Evolutionary conservation across 352 stramenopile species (phyloP).

Genomic region (Phytopythium montanum): DNA sequence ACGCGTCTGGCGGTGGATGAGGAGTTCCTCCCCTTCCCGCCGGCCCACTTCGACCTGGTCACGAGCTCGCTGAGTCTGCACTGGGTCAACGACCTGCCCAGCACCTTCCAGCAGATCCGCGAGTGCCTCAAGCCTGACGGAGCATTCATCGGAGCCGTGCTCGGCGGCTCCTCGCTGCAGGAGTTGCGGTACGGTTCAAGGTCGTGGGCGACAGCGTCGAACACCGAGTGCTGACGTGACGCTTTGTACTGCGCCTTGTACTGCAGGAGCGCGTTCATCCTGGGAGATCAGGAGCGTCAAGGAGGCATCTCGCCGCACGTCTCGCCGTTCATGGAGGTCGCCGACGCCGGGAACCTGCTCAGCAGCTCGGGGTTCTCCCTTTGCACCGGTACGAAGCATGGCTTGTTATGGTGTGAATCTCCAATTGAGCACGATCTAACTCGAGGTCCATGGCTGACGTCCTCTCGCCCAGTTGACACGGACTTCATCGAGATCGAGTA

Average conservation of each 20-base stretch:
- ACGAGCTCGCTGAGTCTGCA: conserved; percentile 93
- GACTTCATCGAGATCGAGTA: conserved; percentile 95
- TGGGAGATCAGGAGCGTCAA: conserved; percentile 94
- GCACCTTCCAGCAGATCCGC: conserved; percentile 72
- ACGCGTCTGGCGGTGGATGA: conserved; percentile 87
- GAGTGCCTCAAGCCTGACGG: conserved; percentile 95
- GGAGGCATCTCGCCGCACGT: conserved; percentile 94
- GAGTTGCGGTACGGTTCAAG: conserved; percentile 85
- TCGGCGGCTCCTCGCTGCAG: conserved; percentile 94
- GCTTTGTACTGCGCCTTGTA: background rate
- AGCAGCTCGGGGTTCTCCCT: conserved; percentile 92
- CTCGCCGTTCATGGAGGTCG: conserved; percentile 95
- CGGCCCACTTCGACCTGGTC: conserved; percentile 96
- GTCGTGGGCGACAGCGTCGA: background rate
- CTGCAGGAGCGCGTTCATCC: conserved; percentile 86
- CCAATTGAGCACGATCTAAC: background rate
- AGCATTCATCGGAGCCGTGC: conserved; percentile 94
- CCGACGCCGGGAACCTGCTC: conserved; percentile 93
- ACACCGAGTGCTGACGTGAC: background rate
- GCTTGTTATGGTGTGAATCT: background rate
- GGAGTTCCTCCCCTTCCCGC: conserved; percentile 93
- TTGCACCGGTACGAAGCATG: conserved; percentile 69
- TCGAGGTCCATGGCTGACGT: background rate
- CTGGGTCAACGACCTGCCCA: conserved; percentile 97
- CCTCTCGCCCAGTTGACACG: conserved; percentile 86